Evolutionary conservation across 192 early-diverging fungal genomes (phyloP), one percentile per base, ranked within the genome.

Genomic region (Glomus cerebriforme): DNA sequence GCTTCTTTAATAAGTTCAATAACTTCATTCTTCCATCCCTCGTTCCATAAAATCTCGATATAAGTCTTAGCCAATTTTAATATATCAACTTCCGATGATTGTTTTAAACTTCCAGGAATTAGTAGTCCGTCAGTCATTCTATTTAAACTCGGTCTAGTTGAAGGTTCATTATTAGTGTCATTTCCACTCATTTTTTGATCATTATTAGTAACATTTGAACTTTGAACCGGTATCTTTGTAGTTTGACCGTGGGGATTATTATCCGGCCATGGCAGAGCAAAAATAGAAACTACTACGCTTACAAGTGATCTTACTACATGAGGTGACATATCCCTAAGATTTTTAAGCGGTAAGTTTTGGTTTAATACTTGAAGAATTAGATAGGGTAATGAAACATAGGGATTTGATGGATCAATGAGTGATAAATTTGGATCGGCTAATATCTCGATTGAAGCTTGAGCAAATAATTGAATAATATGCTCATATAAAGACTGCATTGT

Each of bases 11-110:
- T 34, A 13, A 65, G 54, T 6, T 17, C n/a, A 0, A 80, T 24
- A 17, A 85, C 79, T 54, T 63, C 35, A 12, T 77, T 67, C 15
- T 68, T 78, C 49, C 76, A 83, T 4, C 85, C 85, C 26, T 31
- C 43, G 17, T 79, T 73, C 82, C 82, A 85, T 54, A 82, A 75
- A 43, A 75, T 64, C 45, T 62, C 76, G 27, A 85, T 13, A 72
- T 82, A 80, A 12, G 13, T 49, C 35, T 83, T 81, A 8, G 81
- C 75, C 24, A 66, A 47, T 66, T 6, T 27, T 47, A 77, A 34
- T 27, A 66, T 22, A 26, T 58, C 31, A 67, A 34, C 66, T 3
- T 66, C 60, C 7, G 60, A 34, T 72, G 35, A 19, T 47, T 66
- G 62, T 35, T 62, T 75, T 39, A 6, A 24, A 5, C 6, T n/a